Conservation (phyloP, 176 grass and related monocot species). For the Musa acuminata region DNA sequence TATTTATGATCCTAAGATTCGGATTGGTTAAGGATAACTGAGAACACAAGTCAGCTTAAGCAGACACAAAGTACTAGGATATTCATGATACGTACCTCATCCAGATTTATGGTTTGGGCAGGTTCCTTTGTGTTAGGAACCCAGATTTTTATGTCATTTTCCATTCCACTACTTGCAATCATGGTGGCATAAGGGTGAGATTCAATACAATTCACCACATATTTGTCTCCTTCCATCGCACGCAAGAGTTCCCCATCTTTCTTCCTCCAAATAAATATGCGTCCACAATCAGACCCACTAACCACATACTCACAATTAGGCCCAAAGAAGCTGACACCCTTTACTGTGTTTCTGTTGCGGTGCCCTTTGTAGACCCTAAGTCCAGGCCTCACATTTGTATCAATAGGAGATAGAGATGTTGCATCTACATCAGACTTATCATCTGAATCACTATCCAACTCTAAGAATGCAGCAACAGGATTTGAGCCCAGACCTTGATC, state of each 20-base stretch:
- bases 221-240: constrained; percentile 50
- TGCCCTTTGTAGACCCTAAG: constrained; percentile 42
- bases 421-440: constrained; percentile 7
- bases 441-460: constrained; percentile 17
- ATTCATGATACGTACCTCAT: constrained; percentile 36
- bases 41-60: neutral
- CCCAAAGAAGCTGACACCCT: constrained; percentile 64
- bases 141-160: constrained; percentile 64
- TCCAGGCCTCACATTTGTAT: constrained; percentile 17
- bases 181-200: constrained; percentile 50
- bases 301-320: constrained; percentile 72
- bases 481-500: constrained; percentile 43
- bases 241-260: constrained; percentile 44
- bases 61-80: neutral
- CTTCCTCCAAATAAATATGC: constrained; percentile 78
- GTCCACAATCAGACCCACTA: constrained; percentile 66
- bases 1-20: neutral
- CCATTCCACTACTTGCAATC: constrained; percentile 60
- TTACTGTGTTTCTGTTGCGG: constrained; percentile 35
- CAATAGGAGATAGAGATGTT: constrained; percentile 6
- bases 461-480: constrained; percentile 18
- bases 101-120: neutral
- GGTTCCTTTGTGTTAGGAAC: constrained; percentile 31
- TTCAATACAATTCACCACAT: constrained; percentile 58
- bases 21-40: neutral